Conservation (phyloP, 129 eudicot species). For the Flaveria trinervia region DNA sequence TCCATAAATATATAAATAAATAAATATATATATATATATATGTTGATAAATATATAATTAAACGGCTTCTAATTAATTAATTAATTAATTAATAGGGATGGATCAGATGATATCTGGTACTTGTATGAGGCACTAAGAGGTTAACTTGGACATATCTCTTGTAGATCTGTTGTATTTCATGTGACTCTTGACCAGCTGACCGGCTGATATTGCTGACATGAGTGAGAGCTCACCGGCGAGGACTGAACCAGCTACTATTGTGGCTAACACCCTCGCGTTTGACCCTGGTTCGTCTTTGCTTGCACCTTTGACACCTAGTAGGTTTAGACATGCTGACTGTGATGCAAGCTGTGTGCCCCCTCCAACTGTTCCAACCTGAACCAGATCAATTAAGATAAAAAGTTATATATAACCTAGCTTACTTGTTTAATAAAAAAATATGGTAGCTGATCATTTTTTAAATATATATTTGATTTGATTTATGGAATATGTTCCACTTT, state of each 20-base stretch:
- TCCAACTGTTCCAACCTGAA: slow-evolving; percentile 63
- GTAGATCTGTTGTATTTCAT: slow-evolving; percentile 46
- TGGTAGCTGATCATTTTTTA: background rate
- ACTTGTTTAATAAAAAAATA: background rate
- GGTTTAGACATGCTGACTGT: slow-evolving; percentile 56
- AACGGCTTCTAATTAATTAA: background rate
- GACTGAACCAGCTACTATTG: slow-evolving; percentile 40
- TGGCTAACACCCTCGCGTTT: slow-evolving; percentile 48
- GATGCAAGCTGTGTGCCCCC: slow-evolving; percentile 67
- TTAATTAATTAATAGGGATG: background rate
- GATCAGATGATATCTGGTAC: background rate
- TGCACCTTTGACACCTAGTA: slow-evolving; percentile 61
- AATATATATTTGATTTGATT: too few relatives aligned
- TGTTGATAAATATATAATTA: background rate
- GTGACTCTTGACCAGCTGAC: slow-evolving; percentile 46
- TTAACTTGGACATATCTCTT: slow-evolving; percentile 35
- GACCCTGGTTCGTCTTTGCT: slow-evolving; percentile 46
- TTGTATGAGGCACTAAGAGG: slow-evolving; percentile 24
- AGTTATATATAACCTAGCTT: background rate
- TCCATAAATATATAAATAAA: background rate
- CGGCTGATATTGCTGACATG: slow-evolving; percentile 47
- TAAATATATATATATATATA: too few relatives aligned
- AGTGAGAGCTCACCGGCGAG: slow-evolving; percentile 46
- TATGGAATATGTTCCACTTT: background rate
- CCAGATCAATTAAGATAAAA: background rate